Conservation (phyloP, 2,329 filamentous ascomycete species). For the Simplicillium sp. region DNA sequence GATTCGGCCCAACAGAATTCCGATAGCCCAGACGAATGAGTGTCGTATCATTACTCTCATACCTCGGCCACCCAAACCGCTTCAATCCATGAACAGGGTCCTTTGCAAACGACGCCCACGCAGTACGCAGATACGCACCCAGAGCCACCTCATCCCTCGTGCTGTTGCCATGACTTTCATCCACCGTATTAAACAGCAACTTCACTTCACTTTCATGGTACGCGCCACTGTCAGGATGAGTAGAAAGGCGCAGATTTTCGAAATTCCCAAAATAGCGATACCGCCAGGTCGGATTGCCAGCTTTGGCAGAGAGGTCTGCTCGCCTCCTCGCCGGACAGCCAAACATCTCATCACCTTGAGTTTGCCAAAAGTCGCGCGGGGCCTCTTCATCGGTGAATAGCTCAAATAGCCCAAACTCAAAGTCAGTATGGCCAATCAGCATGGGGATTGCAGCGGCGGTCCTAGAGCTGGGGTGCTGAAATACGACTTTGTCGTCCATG, state of each 20-base stretch:
- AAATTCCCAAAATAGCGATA: conserved; percentile 40
- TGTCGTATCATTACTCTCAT: conserved; percentile 12
- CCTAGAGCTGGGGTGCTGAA: too few relatives aligned
- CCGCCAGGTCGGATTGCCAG: conserved; percentile 29
- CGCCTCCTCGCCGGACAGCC: conserved; percentile 33
- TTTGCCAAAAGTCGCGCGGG: conserved; percentile 26
- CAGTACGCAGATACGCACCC: conserved; percentile 24
- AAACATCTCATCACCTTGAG: conserved; percentile 30
- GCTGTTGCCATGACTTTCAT: conserved; percentile 26
- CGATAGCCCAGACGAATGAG: conserved; percentile 15
- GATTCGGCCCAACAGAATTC: too few relatives aligned
- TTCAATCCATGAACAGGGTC: conserved; percentile 25
- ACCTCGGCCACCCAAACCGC: conserved; percentile 26
- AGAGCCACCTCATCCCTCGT: conserved; percentile 19
- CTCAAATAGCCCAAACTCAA: too few relatives aligned
- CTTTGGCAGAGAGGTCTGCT: conserved; percentile 19
- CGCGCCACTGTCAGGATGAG: conserved; percentile 28
- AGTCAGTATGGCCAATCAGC: too few relatives aligned
- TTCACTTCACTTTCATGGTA: conserved; percentile 39
- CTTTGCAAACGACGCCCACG: conserved; percentile 29
- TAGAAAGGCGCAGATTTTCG: conserved; percentile 32
- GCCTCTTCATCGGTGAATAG: conserved; percentile 4
- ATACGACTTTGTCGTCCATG: too few relatives aligned
- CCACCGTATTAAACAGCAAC: conserved; percentile 34
- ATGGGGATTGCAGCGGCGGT: too few relatives aligned